These are phyloP conservation scores for Fusarium liriodendri DNA, from an alignment of 2,329 filamentous ascomycete species.

Conservation along the genomic window DNA sequence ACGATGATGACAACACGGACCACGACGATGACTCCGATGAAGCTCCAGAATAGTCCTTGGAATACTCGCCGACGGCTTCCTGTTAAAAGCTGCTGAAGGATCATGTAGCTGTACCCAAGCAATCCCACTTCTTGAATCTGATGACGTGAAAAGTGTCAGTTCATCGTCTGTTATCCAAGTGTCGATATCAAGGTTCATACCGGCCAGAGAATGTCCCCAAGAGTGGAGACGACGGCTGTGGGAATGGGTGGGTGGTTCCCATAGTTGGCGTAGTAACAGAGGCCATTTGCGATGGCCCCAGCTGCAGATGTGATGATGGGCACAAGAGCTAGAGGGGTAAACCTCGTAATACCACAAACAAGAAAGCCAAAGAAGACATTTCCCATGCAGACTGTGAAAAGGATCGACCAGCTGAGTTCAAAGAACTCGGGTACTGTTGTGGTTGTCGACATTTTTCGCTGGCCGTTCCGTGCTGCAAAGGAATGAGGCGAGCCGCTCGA, in stretches of 20 bases:
- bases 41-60: constrained; percentile 32
- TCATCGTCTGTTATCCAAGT: not conserved
- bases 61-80: not conserved
- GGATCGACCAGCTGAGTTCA: constrained; percentile 56
- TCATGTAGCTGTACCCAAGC: not conserved
- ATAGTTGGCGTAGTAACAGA: constrained; percentile 56
- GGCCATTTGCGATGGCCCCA: constrained; percentile 52
- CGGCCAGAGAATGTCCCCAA: constrained; percentile 41
- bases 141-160: not conserved
- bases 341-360: constrained; percentile 47
- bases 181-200: constrained; percentile 50
- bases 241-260: constrained; percentile 39
- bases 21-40: constrained; percentile 61
- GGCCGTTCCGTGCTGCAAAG: not conserved
- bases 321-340: constrained; percentile 43
- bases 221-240: constrained; percentile 31
- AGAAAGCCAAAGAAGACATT: constrained; percentile 52
- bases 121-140: constrained; percentile 28
- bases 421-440: constrained; percentile 46
- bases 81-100: not conserved
- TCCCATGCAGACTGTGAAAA: constrained; percentile 54
- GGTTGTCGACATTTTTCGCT: not conserved
- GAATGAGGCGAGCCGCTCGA: not conserved
- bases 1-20: constrained; percentile 56
- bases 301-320: constrained; percentile 52